Evolutionary conservation across 73 alveolate species (phyloP).

Genomic region (Paramecium sonneborni): DNA sequence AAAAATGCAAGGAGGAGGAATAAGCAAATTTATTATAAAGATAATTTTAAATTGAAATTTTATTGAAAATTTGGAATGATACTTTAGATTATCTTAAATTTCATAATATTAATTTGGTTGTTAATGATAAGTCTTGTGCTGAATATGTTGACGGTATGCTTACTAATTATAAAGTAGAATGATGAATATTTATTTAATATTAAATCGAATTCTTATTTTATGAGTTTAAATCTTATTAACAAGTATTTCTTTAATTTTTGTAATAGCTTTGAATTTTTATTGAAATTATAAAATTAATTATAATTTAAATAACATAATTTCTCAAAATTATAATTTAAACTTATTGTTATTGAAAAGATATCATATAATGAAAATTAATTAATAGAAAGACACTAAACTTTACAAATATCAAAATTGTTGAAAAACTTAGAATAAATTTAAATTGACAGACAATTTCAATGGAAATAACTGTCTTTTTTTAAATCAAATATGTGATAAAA

Average conservation of each 20-base stretch:
- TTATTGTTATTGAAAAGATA: neutral
- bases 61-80: constrained; percentile 4
- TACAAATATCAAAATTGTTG: neutral
- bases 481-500: no score
- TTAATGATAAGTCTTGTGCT: neutral
- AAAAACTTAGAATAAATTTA: no score
- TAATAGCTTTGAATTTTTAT: neutral
- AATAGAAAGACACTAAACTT: neutral
- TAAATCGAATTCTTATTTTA: no score
- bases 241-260: no score
- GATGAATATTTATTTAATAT: neutral
- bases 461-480: no score
- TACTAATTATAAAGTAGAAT: constrained; percentile 15
- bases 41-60: neutral
- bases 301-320: neutral
- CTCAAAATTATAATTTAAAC: neutral
- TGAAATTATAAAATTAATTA: neutral
- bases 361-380: no score
- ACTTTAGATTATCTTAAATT: neutral
- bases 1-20: neutral
- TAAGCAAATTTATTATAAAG: neutral
- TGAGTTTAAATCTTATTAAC: no score
- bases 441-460: no score
- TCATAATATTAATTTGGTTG: neutral
- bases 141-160: constrained; percentile 38